Conservation (phyloP, 805 yeast species). For the Metschnikowia drakensbergensis region DNA sequence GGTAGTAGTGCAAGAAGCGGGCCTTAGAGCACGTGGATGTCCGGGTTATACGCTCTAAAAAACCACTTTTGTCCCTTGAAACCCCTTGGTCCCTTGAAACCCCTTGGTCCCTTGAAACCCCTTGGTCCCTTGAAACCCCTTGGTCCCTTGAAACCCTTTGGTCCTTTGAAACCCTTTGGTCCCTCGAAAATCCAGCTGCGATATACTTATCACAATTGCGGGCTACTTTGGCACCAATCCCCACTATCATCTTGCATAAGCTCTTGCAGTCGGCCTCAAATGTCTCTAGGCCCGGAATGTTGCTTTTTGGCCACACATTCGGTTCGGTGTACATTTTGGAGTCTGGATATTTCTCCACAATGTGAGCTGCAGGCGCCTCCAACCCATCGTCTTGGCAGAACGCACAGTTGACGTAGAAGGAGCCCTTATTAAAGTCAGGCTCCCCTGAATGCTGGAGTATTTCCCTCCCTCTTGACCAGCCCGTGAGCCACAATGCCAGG, state of each 20-base stretch:
- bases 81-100: slow-evolving; percentile 23
- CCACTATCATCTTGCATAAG: slow-evolving; percentile 44
- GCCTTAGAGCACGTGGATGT: slow-evolving; percentile 56
- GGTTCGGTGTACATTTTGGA: slow-evolving; percentile 44
- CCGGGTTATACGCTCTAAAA: slow-evolving; percentile 43
- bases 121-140: slow-evolving; percentile 25
- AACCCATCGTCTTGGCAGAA: slow-evolving; percentile 41
- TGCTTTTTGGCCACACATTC: slow-evolving; percentile 49
- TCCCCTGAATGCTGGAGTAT: slow-evolving; percentile 37
- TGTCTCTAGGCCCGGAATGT: slow-evolving; percentile 20
- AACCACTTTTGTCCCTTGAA: slow-evolving; percentile 30
- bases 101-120: slow-evolving; percentile 26
- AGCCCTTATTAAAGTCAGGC: slow-evolving; percentile 52
- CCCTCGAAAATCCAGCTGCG: slow-evolving; percentile 21
- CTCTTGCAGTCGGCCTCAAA: slow-evolving; percentile 38
- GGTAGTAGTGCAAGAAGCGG: slow-evolving; percentile 52
- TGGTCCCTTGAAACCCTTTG: slow-evolving; percentile 27
- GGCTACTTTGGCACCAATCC: slow-evolving; percentile 49
- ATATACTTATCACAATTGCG: slow-evolving; percentile 49
- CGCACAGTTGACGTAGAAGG: slow-evolving; percentile 56
- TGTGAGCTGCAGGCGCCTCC: slow-evolving; percentile 44
- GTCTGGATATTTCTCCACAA: slow-evolving; percentile 28
- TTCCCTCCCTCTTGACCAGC: slow-evolving; percentile 62
- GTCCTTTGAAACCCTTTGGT: slow-evolving; percentile 28
- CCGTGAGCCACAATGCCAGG: slow-evolving; percentile 51